A percentile compares a stretch with the other conserved stretches of the same genome.
Evolutionary conservation across 306 rosid genomes (phyloP).

Genomic region (Cucumis hystrix): DNA sequence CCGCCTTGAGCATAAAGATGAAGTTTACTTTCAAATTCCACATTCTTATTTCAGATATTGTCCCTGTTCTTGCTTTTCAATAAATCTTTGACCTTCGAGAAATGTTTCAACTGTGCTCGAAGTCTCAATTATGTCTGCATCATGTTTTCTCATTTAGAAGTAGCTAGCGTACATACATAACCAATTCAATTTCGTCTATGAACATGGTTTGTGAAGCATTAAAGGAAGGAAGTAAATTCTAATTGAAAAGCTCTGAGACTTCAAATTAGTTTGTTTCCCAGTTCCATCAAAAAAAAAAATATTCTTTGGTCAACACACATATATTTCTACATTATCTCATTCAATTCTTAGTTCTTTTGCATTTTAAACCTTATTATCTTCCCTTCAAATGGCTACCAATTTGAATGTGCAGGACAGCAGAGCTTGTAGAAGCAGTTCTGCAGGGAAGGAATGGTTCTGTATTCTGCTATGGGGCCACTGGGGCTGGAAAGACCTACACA

Average conservation of each 20-base stretch:
- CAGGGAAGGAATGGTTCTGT: conserved; percentile 97
- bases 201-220: background rate
- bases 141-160: background rate
- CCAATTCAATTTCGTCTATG: background rate
- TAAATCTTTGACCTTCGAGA: background rate
- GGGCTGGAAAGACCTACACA: conserved; percentile 95
- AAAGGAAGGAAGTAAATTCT: background rate
- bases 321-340: background rate
- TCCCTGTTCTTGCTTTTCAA: background rate
- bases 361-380: background rate
- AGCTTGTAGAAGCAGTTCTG: conserved; percentile 84
- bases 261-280: background rate
- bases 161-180: background rate
- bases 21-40: background rate
- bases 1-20: background rate
- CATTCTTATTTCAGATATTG: background rate
- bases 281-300: background rate
- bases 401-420: conserved; percentile 53
- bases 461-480: conserved; percentile 93
- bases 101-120: background rate
- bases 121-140: background rate
- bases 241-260: background rate
- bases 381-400: background rate
- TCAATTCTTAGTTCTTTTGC: background rate
- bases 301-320: background rate